Evolutionary conservation across 441 rosid genomes (phyloP).

Genomic region (Adansonia rubrostipa): DNA sequence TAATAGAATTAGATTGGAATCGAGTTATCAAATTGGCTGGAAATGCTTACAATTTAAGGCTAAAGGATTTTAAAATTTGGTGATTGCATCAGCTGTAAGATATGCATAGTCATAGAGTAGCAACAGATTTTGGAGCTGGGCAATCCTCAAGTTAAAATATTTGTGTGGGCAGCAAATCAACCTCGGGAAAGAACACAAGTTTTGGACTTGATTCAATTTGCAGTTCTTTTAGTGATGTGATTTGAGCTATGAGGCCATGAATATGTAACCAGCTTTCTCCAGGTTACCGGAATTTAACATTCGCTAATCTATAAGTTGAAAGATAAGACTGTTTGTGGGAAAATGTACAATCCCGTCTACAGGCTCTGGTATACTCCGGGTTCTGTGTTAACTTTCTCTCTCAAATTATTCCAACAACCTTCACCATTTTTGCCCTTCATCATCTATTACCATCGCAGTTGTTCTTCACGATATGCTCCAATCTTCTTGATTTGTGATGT

Average conservation of each 20-base stretch:
- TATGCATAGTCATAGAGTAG: neutral
- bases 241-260: neutral
- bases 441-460: neutral
- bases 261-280: neutral
- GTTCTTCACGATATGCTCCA: neutral
- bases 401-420: neutral
- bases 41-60: neutral
- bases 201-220: neutral
- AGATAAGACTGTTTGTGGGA: neutral
- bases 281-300: neutral
- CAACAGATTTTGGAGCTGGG: neutral
- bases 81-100: neutral
- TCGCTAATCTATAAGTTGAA: neutral
- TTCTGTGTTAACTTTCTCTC: neutral
- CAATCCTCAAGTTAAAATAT: neutral
- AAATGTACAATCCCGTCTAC: neutral
- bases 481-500: neutral
- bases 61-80: conserved; percentile 1
- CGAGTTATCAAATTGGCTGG: neutral
- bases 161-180: neutral
- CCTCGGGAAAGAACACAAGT: neutral
- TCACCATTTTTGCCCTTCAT: neutral
- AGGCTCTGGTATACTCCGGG: neutral
- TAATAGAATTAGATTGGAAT: neutral
- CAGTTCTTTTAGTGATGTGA: neutral